Evolutionary conservation across 495 filamentous ascomycete species (phyloP).

Genomic region (Penicillium samsonianum): DNA sequence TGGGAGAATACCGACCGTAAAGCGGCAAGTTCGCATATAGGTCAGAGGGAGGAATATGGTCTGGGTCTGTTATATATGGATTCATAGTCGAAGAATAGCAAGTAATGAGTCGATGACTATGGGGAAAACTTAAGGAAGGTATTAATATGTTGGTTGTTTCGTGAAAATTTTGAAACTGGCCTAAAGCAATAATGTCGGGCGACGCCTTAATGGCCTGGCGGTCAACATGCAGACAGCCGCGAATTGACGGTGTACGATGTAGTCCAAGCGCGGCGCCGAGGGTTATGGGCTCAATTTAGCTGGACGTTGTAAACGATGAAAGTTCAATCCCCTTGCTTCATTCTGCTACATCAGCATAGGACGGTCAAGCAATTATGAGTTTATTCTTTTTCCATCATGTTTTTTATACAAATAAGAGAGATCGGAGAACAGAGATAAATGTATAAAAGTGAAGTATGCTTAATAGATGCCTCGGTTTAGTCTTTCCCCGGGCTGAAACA

Average conservation of each 20-base stretch:
- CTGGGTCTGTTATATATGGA: slow-evolving; percentile 39
- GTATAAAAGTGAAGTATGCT: too few relatives aligned
- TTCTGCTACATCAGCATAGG: too few relatives aligned
- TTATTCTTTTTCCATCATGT: too few relatives aligned
- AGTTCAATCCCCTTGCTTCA: too few relatives aligned
- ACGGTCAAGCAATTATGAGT: too few relatives aligned
- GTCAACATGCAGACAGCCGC: not conserved
- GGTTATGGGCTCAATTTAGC: too few relatives aligned
- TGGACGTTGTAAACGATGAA: too few relatives aligned
- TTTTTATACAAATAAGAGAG: too few relatives aligned
- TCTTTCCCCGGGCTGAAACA: not conserved
- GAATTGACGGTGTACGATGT: not conserved
- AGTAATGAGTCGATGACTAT: not conserved
- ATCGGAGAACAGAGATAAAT: too few relatives aligned
- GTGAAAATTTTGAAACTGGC: not conserved
- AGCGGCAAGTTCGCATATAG: slow-evolving; percentile 38
- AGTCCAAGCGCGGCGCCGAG: too few relatives aligned
- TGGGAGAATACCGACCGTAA: slow-evolving; percentile 39
- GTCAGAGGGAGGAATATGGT: slow-evolving; percentile 36
- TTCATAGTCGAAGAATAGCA: slow-evolving; percentile 4
- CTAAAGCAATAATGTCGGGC: not conserved
- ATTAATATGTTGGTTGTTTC: not conserved
- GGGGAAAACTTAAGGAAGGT: too few relatives aligned
- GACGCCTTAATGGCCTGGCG: too few relatives aligned
- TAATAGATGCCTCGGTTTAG: not conserved